Conservation (phyloP, 345 rosid genomes). For the Acer saccharum region DNA sequence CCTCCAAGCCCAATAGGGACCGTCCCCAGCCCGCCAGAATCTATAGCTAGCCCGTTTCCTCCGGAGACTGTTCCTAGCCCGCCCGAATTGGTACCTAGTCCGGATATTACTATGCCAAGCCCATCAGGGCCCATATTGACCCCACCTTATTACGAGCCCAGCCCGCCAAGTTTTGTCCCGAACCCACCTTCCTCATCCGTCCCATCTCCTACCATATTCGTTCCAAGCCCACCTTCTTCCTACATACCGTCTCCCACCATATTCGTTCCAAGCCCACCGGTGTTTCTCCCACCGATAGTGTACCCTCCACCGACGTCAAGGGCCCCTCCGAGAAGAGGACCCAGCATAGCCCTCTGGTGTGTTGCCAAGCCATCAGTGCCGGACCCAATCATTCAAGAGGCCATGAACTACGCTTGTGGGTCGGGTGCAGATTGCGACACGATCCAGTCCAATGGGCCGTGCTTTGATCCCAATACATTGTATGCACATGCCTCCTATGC, state of each 20-base stretch:
- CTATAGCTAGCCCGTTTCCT: constrained; percentile 27
- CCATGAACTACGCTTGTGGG: constrained; percentile 93
- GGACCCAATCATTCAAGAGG: constrained; percentile 89
- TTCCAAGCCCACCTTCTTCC: constrained; percentile 38
- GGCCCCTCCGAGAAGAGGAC: constrained; percentile 46
- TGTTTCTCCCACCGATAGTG: constrained; percentile 70
- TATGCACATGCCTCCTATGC: constrained; percentile 92
- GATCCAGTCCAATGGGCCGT: constrained; percentile 62
- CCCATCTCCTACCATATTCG: constrained; percentile 42
- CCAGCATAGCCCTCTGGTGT: constrained; percentile 72
- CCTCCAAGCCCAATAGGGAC: constrained; percentile 39
- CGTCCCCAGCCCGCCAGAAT: constrained; percentile 17
- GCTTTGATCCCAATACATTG: constrained; percentile 75
- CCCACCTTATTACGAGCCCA: constrained; percentile 47
- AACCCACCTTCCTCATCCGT: constrained; percentile 28
- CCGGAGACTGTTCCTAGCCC: constrained; percentile 36
- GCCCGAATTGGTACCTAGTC: constrained; percentile 28
- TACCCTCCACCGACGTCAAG: constrained; percentile 70
- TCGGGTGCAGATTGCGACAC: constrained; percentile 87
- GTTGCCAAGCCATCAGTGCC: constrained; percentile 96
- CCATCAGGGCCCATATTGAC: constrained; percentile 31
- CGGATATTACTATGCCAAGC: constrained; percentile 27
- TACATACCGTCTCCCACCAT: constrained; percentile 40
- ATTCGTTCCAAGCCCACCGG: constrained; percentile 22
- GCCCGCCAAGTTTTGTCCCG: constrained; percentile 36